Evolutionary conservation across 176 grass and related monocot species (phyloP).

Genomic region (Tillandsia fasciculata): DNA sequence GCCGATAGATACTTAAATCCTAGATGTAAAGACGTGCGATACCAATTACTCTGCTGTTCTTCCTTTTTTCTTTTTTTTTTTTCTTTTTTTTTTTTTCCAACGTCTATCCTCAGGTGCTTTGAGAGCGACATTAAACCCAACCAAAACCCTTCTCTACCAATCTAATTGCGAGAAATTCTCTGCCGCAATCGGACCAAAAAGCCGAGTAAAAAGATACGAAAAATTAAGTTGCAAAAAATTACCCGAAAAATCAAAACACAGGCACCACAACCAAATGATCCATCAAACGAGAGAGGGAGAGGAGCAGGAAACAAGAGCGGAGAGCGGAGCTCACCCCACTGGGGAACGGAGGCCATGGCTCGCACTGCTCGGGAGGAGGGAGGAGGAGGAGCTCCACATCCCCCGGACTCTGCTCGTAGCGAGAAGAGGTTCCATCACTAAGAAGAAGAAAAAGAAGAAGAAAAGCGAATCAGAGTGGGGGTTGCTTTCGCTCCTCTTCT

Average conservation of each 20-base stretch:
- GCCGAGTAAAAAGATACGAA: not conserved
- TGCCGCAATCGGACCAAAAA: not conserved
- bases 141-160: too few relatives aligned
- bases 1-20: too few relatives aligned
- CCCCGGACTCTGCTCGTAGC: not conserved
- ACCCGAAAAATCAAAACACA: not conserved
- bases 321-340: constrained; percentile 12
- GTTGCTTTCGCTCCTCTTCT: too few relatives aligned
- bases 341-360: not conserved
- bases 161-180: not conserved
- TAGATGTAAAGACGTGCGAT: too few relatives aligned
- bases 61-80: too few relatives aligned
- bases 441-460: not conserved
- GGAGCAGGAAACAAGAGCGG: not conserved
- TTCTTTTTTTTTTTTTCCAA: too few relatives aligned
- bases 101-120: too few relatives aligned
- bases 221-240: not conserved
- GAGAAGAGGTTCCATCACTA: constrained; percentile 27
- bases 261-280: not conserved
- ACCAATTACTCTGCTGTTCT: too few relatives aligned
- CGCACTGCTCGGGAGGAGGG: not conserved
- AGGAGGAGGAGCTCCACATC: not conserved
- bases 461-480: too few relatives aligned
- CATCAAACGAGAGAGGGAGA: not conserved
- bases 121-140: too few relatives aligned